phyloP scores from a whole-genome alignment of 1,284 basidiomycete genomes.

The Volvariella surrecta region DNA sequence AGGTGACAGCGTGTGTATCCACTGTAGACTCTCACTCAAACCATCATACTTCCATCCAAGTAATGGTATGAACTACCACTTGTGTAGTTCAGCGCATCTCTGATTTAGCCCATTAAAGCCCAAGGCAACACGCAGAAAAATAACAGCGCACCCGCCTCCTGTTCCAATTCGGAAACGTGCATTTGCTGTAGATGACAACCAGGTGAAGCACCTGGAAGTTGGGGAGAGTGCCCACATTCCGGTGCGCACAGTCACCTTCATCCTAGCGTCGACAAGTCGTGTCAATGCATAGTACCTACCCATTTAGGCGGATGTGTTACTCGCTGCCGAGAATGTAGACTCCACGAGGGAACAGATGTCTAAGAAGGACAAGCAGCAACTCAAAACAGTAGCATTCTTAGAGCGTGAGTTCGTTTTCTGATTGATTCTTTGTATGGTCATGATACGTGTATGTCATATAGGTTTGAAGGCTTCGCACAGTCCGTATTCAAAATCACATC shows the following conservation, averaged over 20 bases:
- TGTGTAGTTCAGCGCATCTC: background rate
- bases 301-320: slow-evolving; percentile 36
- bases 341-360: slow-evolving; percentile 19
- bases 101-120: slow-evolving; percentile 31
- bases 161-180: slow-evolving; percentile 38
- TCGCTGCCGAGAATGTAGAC: slow-evolving; percentile 18
- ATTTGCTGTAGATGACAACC: slow-evolving; percentile 40
- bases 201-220: slow-evolving; percentile 38
- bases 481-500: slow-evolving; percentile 72
- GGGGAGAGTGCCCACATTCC: slow-evolving; percentile 28
- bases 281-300: too few relatives aligned
- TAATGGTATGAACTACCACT: too few relatives aligned
- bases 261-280: too few relatives aligned
- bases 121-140: slow-evolving; percentile 42
- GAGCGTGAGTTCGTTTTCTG: slow-evolving; percentile 34
- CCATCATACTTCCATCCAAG: too few relatives aligned
- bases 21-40: too few relatives aligned
- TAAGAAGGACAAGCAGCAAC: slow-evolving; percentile 64
- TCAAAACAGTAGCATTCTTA: slow-evolving; percentile 62
- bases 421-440: slow-evolving; percentile 2
- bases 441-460: slow-evolving; percentile 19
- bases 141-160: slow-evolving; percentile 41
- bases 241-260: slow-evolving; percentile 20
- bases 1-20: too few relatives aligned
- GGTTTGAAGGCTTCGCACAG: slow-evolving; percentile 44